phyloP scores from a whole-genome alignment of 2,329 filamentous ascomycete species.

The Aspergillus tamarii region DNA sequence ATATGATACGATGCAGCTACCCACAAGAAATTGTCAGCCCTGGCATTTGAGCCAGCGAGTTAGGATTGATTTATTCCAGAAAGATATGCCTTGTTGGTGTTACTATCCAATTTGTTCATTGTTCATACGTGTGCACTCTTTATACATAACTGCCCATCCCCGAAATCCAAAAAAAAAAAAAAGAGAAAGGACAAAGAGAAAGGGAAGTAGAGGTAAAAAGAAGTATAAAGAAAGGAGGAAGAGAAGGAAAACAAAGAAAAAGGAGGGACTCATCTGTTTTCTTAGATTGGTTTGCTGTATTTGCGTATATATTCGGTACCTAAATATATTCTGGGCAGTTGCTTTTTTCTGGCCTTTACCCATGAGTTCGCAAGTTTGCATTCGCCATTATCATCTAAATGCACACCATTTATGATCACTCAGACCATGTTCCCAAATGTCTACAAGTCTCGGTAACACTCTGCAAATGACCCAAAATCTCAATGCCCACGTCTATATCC shows the following conservation, averaged over 20 bases:
- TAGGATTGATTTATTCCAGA: constrained; percentile 23
- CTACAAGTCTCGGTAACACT: constrained; percentile 43
- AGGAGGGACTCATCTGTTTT: background rate
- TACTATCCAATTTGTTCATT: constrained; percentile 20
- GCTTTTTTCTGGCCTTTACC: background rate
- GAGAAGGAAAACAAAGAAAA: background rate
- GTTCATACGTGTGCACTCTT: constrained; percentile 8
- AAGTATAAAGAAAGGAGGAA: too few species aligned
- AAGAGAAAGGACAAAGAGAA: too few species aligned
- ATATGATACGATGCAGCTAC: constrained; percentile 18
- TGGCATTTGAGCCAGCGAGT: constrained; percentile 22
- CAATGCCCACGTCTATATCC: constrained; percentile 32
- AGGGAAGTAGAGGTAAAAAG: too few species aligned
- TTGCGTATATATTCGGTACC: background rate
- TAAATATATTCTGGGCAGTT: background rate
- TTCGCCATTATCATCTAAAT: background rate
- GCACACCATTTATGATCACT: constrained; percentile 27
- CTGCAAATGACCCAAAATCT: constrained; percentile 37
- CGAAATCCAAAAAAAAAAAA: too few species aligned
- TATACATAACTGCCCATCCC: background rate
- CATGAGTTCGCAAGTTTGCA: background rate
- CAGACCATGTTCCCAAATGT: constrained; percentile 46
- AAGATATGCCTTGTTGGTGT: constrained; percentile 12
- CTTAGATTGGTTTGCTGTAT: background rate
- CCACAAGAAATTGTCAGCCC: constrained; percentile 20